These are phyloP conservation scores for Fusarium drepaniforme DNA, from an alignment of 2,329 filamentous ascomycete genomes.

Conservation along the genomic window DNA sequence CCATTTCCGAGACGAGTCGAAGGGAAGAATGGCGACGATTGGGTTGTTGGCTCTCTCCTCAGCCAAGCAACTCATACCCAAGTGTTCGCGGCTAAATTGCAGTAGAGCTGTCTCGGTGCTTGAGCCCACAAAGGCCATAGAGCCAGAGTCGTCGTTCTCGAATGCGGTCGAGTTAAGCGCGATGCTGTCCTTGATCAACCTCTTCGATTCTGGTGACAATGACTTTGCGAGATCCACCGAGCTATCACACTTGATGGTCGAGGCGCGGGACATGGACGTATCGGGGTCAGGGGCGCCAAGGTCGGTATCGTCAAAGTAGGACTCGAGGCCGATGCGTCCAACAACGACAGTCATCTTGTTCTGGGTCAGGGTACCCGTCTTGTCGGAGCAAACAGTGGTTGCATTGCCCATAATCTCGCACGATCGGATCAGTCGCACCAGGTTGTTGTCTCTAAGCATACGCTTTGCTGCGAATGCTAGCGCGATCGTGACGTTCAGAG, in stretches of 20 bases:
- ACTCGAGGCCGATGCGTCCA: conserved; percentile 62
- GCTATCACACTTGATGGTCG: conserved; percentile 41
- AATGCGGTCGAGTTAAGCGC: conserved; percentile 66
- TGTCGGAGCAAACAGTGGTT: conserved; percentile 74
- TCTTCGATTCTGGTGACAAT: conserved; percentile 50
- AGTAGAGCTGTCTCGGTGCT: conserved; percentile 68
- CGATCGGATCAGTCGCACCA: conserved; percentile 69
- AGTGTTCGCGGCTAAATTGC: conserved; percentile 61
- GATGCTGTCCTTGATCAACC: conserved; percentile 55
- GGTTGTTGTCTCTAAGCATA: conserved; percentile 73
- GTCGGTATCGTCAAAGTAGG: conserved; percentile 53
- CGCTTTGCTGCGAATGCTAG: conserved; percentile 72
- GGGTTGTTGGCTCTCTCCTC: conserved; percentile 61
- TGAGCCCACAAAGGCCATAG: conserved; percentile 62
- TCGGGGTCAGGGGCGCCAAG: conserved; percentile 31
- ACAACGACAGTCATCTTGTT: conserved; percentile 73
- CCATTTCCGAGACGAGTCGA: conserved; percentile 66
- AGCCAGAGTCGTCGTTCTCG: conserved; percentile 56
- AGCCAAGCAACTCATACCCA: conserved; percentile 59
- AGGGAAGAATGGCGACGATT: conserved; percentile 63
- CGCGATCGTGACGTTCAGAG: conserved; percentile 71
- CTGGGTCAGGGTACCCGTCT: conserved; percentile 74
- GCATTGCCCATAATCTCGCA: conserved; percentile 75
- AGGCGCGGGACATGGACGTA: conserved; percentile 35
- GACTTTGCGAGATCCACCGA: conserved; percentile 46